These are phyloP conservation scores for Fusarium acutatum DNA, from an alignment of 2,329 filamentous ascomycete species.

Conservation along the genomic window DNA sequence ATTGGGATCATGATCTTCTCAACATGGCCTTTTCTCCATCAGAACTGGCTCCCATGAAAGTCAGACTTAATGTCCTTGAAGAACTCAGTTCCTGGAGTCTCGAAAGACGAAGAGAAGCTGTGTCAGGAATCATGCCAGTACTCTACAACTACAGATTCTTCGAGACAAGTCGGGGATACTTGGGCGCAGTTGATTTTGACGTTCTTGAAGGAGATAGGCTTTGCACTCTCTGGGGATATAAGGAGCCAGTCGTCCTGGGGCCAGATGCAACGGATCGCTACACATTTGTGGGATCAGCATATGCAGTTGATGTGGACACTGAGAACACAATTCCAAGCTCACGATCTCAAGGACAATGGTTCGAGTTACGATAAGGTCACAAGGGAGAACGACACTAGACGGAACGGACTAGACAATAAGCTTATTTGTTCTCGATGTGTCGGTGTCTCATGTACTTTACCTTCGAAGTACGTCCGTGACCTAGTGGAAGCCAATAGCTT, in stretches of 20 bases:
- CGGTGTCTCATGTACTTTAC: no score
- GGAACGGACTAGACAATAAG: neutral
- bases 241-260: neutral
- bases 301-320: neutral
- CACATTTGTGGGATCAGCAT: neutral
- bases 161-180: neutral
- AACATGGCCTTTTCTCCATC: neutral
- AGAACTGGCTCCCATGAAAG: neutral
- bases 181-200: neutral
- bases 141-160: neutral
- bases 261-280: neutral
- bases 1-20: neutral
- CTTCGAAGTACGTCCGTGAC: neutral
- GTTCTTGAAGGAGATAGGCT: neutral
- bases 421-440: neutral
- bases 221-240: neutral
- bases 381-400: neutral
- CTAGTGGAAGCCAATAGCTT: neutral
- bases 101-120: neutral
- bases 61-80: neutral
- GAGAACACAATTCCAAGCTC: neutral
- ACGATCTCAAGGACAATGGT: neutral
- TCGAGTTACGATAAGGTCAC: neutral
- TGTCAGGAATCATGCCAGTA: neutral
- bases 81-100: constrained; percentile 1